Conservation (phyloP, 148 eudicot genomes). For the Linanthus parryae region DNA sequence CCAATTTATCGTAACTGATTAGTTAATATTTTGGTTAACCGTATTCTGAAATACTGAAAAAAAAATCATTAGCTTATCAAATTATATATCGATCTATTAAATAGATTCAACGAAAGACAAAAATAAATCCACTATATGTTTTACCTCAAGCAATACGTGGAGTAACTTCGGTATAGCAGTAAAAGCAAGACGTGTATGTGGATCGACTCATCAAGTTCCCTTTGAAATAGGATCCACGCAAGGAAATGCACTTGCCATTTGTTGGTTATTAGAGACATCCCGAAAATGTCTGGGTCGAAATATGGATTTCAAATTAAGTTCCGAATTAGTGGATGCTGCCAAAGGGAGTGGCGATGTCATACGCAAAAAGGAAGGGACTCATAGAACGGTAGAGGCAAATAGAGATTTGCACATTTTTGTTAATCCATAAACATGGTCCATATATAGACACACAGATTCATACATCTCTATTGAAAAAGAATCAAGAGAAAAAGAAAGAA, state of each 20-base stretch:
- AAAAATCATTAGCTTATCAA: no score
- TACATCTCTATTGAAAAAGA: constrained; percentile 2
- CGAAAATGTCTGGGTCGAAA: neutral
- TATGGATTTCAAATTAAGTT: constrained; percentile 2
- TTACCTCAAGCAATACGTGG: neutral
- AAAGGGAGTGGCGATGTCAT: neutral
- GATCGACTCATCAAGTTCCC: neutral
- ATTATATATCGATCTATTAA: no score
- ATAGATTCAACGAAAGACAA: no score
- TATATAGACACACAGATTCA: constrained; percentile 3
- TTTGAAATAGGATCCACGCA: neutral
- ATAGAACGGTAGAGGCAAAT: neutral
- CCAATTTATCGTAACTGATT: neutral
- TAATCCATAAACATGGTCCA: neutral
- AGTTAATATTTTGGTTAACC: neutral
- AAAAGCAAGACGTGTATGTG: neutral
- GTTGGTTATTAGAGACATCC: constrained; percentile 1
- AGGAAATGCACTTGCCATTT: neutral
- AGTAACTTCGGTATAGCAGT: neutral
- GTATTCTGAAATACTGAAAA: neutral
- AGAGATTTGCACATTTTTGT: neutral
- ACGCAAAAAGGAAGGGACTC: neutral
- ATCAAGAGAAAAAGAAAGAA: neutral
- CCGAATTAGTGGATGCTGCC: neutral
- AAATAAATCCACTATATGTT: neutral